Evolutionary conservation across 768 basidiomycete species (phyloP).

Genomic region (Boletellus emodensis): DNA sequence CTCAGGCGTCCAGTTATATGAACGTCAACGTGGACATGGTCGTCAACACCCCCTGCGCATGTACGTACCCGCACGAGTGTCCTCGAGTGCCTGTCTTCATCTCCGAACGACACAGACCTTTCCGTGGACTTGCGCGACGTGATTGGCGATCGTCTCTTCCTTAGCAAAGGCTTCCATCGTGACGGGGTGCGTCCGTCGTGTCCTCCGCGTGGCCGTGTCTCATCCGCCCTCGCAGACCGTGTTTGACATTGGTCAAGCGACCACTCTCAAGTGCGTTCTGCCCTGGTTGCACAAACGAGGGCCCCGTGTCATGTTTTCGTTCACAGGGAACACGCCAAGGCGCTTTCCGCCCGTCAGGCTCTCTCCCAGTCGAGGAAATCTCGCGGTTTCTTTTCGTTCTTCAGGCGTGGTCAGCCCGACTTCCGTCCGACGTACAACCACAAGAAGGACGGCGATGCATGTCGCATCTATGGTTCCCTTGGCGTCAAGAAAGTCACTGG

Average conservation of each 20-base stretch:
- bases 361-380: conserved; percentile 70
- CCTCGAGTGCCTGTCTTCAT: neutral
- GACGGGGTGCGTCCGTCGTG: conserved; percentile 62
- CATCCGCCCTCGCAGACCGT: conserved; percentile 44
- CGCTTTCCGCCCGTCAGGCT: conserved; percentile 66
- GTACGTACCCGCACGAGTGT: conserved; percentile 48
- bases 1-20: conserved; percentile 54
- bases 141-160: conserved; percentile 85
- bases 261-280: conserved; percentile 51
- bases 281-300: neutral
- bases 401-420: conserved; percentile 37
- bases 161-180: conserved; percentile 74
- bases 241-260: conserved; percentile 83
- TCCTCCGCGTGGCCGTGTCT: neutral
- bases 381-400: conserved; percentile 66
- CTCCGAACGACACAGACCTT: conserved; percentile 48
- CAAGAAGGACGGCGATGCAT: conserved; percentile 65
- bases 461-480: conserved; percentile 81
- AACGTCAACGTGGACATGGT: conserved; percentile 90
- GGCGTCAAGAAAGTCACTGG: conserved; percentile 88
- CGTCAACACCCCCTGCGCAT: conserved; percentile 89
- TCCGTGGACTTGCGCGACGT: conserved; percentile 89
- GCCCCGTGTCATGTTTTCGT: neutral
- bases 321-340: conserved; percentile 56
- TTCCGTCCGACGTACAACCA: conserved; percentile 77